Evolutionary conservation across 306 rosid species (phyloP).

Genomic region (Cucurbita ficifolia): DNA sequence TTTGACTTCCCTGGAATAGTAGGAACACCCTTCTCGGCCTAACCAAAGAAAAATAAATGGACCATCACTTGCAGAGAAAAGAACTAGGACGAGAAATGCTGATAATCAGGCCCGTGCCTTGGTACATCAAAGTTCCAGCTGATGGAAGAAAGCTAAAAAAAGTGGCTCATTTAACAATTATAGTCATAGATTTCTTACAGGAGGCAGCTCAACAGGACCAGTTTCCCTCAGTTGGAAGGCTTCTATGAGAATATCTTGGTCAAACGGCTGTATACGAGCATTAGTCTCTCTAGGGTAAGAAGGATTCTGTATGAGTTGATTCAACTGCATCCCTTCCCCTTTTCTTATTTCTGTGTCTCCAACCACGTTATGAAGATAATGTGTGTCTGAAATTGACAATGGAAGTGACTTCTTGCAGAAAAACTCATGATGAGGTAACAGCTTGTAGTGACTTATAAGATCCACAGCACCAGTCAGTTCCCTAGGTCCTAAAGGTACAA

Average conservation of each 20-base stretch:
- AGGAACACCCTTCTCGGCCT: constrained; percentile 88
- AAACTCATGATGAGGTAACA: constrained; percentile 70
- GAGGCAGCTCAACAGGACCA: constrained; percentile 64
- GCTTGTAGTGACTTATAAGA: constrained; percentile 78
- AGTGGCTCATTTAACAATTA: neutral
- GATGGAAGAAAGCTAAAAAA: constrained; percentile 2
- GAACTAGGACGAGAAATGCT: neutral
- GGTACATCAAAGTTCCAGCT: constrained; percentile 5
- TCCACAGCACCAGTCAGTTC: constrained; percentile 91
- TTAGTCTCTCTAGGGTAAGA: constrained; percentile 48
- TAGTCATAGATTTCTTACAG: constrained; percentile 36
- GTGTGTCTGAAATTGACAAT: constrained; percentile 67
- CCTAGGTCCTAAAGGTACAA: constrained; percentile 59
- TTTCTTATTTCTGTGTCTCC: constrained; percentile 93
- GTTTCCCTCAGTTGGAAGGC: constrained; percentile 81
- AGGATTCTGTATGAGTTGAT: constrained; percentile 75
- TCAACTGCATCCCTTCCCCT: constrained; percentile 97
- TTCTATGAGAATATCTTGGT: constrained; percentile 64
- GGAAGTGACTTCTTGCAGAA: constrained; percentile 96
- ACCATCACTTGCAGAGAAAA: neutral
- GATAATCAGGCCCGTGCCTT: neutral
- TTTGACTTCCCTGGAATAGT: constrained; percentile 72
- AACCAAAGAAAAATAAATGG: neutral
- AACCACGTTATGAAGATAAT: constrained; percentile 71
- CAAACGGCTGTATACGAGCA: constrained; percentile 68